A percentile compares a stretch with the other conserved stretches of the same genome.
Evolutionary conservation across 1,139 yeast genomes (phyloP).

Genomic region (Protomyces macrosporus): DNA sequence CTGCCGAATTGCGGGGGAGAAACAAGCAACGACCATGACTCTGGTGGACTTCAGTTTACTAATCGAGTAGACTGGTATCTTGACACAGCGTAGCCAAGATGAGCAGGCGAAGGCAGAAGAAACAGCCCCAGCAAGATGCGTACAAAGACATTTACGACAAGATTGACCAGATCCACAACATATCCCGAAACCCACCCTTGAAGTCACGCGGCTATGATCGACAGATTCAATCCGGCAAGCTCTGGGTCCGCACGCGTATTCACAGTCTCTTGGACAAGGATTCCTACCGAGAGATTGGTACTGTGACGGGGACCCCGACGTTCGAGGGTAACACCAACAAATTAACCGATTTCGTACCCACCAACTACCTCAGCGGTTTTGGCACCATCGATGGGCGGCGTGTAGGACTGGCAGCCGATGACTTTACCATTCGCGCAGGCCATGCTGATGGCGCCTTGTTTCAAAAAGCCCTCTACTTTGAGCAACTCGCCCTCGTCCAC

Average conservation of each 20-base stretch:
- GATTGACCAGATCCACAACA: slow-evolving; percentile 7
- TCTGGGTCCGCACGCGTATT: slow-evolving; percentile 20
- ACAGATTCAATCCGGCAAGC: slow-evolving; percentile 13
- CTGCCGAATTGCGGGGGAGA: neutral
- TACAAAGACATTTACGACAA: neutral
- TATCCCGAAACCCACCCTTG: slow-evolving; percentile 10
- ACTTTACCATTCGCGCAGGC: slow-evolving; percentile 22
- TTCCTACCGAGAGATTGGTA: slow-evolving; percentile 10
- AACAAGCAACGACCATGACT: too few relatives aligned
- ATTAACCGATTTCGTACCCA: slow-evolving; percentile 17
- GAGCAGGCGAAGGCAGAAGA: neutral
- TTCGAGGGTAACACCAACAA: slow-evolving; percentile 5
- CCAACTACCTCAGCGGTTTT: slow-evolving; percentile 15
- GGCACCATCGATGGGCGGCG: slow-evolving; percentile 11
- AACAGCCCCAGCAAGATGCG: neutral
- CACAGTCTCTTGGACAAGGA: neutral
- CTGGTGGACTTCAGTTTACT: too few relatives aligned
- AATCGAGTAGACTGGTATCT: too few relatives aligned
- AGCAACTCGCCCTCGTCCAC: slow-evolving; percentile 15
- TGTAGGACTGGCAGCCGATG: slow-evolving; percentile 25
- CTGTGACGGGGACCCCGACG: slow-evolving; percentile 20
- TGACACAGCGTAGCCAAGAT: neutral
- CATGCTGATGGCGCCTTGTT: slow-evolving; percentile 22
- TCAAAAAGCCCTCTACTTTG: slow-evolving; percentile 18
- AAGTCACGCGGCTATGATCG: slow-evolving; percentile 13